Evolutionary conservation across 768 basidiomycete species (phyloP).

Genomic region (Melanogaster broomeanus): DNA sequence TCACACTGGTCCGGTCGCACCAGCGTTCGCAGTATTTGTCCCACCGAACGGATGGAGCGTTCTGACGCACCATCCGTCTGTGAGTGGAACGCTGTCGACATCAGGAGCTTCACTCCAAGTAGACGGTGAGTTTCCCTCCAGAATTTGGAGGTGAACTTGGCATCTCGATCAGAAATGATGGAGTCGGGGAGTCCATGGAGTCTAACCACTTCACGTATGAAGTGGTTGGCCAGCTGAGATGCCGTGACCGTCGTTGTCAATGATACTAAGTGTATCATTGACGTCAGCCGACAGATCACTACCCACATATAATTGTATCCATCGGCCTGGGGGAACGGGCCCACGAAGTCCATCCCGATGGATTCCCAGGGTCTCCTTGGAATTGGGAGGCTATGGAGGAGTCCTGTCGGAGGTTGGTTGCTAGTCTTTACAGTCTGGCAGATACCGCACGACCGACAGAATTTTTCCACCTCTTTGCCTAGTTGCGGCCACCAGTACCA

Average conservation of each 20-base stretch:
- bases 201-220: conserved; percentile 27
- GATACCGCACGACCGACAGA: background rate
- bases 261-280: too few species aligned
- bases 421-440: conserved; percentile 26
- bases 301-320: conserved; percentile 30
- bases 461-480: background rate
- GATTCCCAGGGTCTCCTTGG: conserved; percentile 32
- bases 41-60: too few species aligned
- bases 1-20: too few species aligned
- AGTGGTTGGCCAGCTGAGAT: conserved; percentile 31
- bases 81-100: too few species aligned
- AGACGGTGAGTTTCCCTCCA: conserved; percentile 24
- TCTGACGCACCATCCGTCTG: too few species aligned
- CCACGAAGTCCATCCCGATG: too few species aligned
- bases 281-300: conserved; percentile 27
- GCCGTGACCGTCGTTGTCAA: conserved; percentile 23
- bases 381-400: conserved; percentile 3
- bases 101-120: conserved; percentile 13
- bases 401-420: conserved; percentile 16
- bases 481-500: background rate
- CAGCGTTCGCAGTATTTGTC: too few species aligned
- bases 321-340: too few species aligned
- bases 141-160: conserved; percentile 30
- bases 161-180: conserved; percentile 35
- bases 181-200: conserved; percentile 32